Percentiles rank a stretch among this genome's conserved stretches.
These are phyloP conservation scores for Spironucleus salmonicida DNA, from an alignment of 208 protist species.

Conservation along the genomic window DNA sequence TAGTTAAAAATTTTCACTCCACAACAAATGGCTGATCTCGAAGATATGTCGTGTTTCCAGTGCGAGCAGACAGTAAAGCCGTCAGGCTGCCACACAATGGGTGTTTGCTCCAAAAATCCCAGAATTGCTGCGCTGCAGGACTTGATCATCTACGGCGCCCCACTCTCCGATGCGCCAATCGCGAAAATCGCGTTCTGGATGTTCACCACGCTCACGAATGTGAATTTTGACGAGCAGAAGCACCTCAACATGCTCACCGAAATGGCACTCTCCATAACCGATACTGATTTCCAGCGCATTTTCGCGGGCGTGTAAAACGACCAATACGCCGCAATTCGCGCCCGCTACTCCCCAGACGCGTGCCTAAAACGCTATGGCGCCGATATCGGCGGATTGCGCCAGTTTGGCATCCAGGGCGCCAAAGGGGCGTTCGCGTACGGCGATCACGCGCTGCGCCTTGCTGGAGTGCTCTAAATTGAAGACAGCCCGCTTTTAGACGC, in stretches of 20 bases:
- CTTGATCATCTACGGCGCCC: conserved; percentile 28
- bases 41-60: conserved; percentile 60
- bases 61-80: conserved; percentile 55
- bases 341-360: neutral
- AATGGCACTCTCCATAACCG: neutral
- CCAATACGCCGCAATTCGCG: neutral
- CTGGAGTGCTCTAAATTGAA: neutral
- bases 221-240: conserved; percentile 50
- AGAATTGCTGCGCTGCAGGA: conserved; percentile 46
- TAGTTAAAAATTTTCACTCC: too few relatives aligned
- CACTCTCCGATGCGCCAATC: conserved; percentile 39
- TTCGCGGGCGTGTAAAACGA: neutral
- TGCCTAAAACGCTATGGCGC: neutral
- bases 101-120: conserved; percentile 54
- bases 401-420: neutral
- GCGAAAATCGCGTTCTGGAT: too few relatives aligned
- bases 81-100: conserved; percentile 52
- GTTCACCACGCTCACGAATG: conserved; percentile 59
- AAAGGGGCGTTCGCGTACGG: conserved; percentile 26
- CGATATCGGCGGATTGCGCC: neutral
- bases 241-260: neutral
- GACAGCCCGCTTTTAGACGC: neutral
- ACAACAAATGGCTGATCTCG: neutral
- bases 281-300: neutral
- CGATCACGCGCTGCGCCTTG: neutral